Percentiles rank a stretch among this genome's conserved stretches.
phyloP scores from a whole-genome alignment of 306 rosid genomes.

The Amphicarpaea edgeworthii region DNA sequence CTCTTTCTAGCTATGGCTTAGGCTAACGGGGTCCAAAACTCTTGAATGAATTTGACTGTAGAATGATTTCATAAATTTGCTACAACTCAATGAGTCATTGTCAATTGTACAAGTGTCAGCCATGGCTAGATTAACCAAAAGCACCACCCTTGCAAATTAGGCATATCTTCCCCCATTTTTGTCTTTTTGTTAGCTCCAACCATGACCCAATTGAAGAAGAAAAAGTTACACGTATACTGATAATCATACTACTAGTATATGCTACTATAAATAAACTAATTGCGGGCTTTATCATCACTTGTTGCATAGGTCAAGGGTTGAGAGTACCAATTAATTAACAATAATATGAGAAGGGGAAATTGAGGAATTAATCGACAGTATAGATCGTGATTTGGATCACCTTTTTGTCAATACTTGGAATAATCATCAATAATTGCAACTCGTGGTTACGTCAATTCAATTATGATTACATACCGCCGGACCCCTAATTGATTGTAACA shows the following conservation, averaged over 20 bases:
- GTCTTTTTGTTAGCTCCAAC: not conserved
- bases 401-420: not conserved
- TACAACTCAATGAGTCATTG: not conserved
- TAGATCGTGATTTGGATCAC: conserved; percentile 29
- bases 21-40: not conserved
- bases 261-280: no score
- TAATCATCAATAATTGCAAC: conserved; percentile 26
- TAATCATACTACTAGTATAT: no score
- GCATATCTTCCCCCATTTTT: not conserved
- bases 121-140: not conserved
- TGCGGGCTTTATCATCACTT: no score
- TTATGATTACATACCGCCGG: not conserved
- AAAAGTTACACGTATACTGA: conserved; percentile 15
- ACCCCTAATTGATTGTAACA: no score
- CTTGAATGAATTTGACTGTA: not conserved
- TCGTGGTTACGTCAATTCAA: not conserved
- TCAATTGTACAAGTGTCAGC: conserved; percentile 32
- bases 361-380: no score
- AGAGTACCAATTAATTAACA: conserved; percentile 29
- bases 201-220: not conserved
- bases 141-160: not conserved
- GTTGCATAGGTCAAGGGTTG: no score
- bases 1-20: not conserved
- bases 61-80: not conserved
- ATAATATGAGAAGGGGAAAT: not conserved